Evolutionary conservation across 768 basidiomycete species (phyloP), one percentile per base, ranked within the genome.

Genomic region (Nidularia pulvinata): DNA sequence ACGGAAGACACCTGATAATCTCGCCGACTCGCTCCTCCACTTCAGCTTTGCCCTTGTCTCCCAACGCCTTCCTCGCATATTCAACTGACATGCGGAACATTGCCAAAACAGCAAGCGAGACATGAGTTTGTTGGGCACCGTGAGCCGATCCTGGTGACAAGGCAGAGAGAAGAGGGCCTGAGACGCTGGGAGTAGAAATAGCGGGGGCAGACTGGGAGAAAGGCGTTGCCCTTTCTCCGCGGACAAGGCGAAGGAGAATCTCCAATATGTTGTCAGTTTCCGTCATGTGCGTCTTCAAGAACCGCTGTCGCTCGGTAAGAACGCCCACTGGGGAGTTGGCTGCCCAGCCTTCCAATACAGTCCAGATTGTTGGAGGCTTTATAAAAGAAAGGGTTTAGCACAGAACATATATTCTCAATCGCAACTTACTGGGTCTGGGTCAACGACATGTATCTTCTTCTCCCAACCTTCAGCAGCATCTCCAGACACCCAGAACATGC

Each of bases 381-480:
- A 51, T 13, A 51, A 47, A 49, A 42, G 34, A 57, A 13, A 58
- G 50, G 4, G 10, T 51, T 48, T 35, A 25, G 19, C 34, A 9
- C 49, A 44, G 14, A 48, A 32, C 13, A 14, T 11, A 47, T 7
- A 49, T 32, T 10, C 13, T 46, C 2, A 49, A 19, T 33, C 16
- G 54, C 39, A 50, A 77, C 91, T 62, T 68, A 98, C 95, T 42
- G 93, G 91, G 73, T 99, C 97, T 53, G 97, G 96, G 75, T 98
- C 95, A 32, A 84, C 82, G 22, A 98, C 90, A 37, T 84, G 80
- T 51, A 98, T 90, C 70, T 95, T 96, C 72, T 88, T 93, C 70
- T 91, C 89, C 97, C 97, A 99, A 7, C 91, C 89, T 57, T 89
- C 88, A n/a, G 86, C 84, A 10, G 86, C 89, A 50, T 90, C 88